These are phyloP conservation scores for Arctium minus DNA, from an alignment of 129 eudicot species.

Conservation along the genomic window DNA sequence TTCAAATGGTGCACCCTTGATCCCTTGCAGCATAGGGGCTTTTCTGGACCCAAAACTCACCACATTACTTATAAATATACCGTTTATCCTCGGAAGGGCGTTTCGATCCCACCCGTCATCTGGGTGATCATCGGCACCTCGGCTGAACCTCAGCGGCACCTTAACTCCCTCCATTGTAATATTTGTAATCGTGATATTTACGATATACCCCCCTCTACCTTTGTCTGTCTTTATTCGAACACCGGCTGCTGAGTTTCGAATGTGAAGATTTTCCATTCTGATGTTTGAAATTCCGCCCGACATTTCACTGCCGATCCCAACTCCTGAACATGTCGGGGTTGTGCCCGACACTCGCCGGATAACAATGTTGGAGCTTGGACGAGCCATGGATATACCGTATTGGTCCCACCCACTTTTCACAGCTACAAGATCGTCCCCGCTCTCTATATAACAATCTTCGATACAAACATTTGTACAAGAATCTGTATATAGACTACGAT, in stretches of 20 bases:
- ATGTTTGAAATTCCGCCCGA: conserved; percentile 87
- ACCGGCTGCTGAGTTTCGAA: conserved; percentile 92
- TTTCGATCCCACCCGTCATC: conserved; percentile 75
- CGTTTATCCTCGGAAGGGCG: conserved; percentile 69
- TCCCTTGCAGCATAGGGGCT: conserved; percentile 74
- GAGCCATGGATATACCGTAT: conserved; percentile 71
- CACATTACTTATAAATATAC: conserved; percentile 64
- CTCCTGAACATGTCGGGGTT: conserved; percentile 96
- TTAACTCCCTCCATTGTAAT: conserved; percentile 77
- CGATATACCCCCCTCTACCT: conserved; percentile 94
- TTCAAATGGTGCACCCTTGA: conserved; percentile 83
- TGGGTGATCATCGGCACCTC: conserved; percentile 93
- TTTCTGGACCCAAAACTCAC: conserved; percentile 53
- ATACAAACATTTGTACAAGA: conserved; percentile 85
- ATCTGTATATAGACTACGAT: conserved; percentile 38
- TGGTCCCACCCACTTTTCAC: conserved; percentile 99
- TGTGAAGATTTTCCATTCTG: conserved; percentile 53
- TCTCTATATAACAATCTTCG: conserved; percentile 93
- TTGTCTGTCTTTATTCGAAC: conserved; percentile 80
- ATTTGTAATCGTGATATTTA: conserved; percentile 62
- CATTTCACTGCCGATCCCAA: conserved; percentile 99
- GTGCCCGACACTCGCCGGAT: conserved; percentile 90
- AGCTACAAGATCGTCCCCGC: conserved; percentile 96
- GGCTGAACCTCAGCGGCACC: conserved; percentile 83
- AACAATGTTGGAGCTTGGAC: conserved; percentile 77